Evolutionary conservation across 2,329 filamentous ascomycete genomes (phyloP).

Genomic region (Cladosporium sp.): DNA sequence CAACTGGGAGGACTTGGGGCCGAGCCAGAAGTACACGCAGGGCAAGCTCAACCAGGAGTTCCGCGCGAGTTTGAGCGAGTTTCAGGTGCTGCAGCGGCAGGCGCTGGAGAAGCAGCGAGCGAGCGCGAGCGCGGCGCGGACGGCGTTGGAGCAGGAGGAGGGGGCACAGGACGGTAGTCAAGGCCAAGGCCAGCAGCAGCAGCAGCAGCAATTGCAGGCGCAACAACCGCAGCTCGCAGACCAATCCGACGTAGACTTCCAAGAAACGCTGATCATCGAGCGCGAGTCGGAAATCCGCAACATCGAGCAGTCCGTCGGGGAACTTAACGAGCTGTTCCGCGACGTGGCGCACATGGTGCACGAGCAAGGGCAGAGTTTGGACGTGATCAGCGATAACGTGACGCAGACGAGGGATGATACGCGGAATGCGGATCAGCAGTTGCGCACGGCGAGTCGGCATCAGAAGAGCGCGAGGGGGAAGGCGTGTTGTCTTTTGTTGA

Average conservation of each 20-base stretch:
- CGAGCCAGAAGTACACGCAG: slow-evolving; percentile 93
- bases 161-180: slow-evolving; percentile 28
- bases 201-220: slow-evolving; percentile 48
- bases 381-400: slow-evolving; percentile 85
- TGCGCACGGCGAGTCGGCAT: slow-evolving; percentile 80
- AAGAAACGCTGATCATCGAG: slow-evolving; percentile 92
- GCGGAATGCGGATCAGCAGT: slow-evolving; percentile 77
- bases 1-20: slow-evolving; percentile 66
- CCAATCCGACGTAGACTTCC: slow-evolving; percentile 96
- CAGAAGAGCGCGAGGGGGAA: slow-evolving; percentile 95
- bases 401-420: slow-evolving; percentile 78
- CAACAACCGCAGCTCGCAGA: slow-evolving; percentile 77
- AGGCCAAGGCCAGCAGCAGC: slow-evolving; percentile 50
- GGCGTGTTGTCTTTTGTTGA: slow-evolving; percentile 85
- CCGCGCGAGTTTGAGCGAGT: slow-evolving; percentile 80
- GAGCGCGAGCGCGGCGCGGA: slow-evolving; percentile 75
- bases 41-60: slow-evolving; percentile 94
- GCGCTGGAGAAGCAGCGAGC: slow-evolving; percentile 91
- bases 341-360: slow-evolving; percentile 97
- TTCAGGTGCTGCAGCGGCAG: slow-evolving; percentile 84
- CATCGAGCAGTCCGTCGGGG: slow-evolving; percentile 93
- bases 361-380: slow-evolving; percentile 86
- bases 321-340: slow-evolving; percentile 93
- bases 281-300: slow-evolving; percentile 95
- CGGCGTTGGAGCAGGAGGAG: slow-evolving; percentile 61